Evolutionary conservation across 192 early-diverging fungal species (phyloP).

Genomic region (Coemansia reversa): DNA sequence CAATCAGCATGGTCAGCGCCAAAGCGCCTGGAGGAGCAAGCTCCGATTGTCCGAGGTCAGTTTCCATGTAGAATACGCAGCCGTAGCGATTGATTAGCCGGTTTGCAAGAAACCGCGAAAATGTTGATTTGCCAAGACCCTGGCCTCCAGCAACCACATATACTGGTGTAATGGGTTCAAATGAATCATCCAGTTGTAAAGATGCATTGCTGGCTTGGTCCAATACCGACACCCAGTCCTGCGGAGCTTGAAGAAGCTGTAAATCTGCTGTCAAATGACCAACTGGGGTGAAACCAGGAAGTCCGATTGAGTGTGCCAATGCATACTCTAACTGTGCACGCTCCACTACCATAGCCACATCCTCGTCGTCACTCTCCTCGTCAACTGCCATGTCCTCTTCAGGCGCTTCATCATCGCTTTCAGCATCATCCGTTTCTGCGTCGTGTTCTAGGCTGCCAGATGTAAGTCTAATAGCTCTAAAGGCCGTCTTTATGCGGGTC

Average conservation of each 20-base stretch:
- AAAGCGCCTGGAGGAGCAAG: conserved; percentile 79
- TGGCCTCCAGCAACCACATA: conserved; percentile 73
- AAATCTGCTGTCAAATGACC: conserved; percentile 24
- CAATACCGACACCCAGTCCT: conserved; percentile 36
- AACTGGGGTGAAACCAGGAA: conserved; percentile 26
- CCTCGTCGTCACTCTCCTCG: conserved; percentile 15
- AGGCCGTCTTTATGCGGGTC: conserved; percentile 4
- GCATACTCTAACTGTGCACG: conserved; percentile 12
- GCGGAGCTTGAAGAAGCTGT: conserved; percentile 40
- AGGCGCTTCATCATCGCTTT: background rate
- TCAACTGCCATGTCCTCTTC: conserved; percentile 1
- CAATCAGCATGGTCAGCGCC: conserved; percentile 68
- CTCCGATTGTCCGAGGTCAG: conserved; percentile 91
- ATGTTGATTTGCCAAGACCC: conserved; percentile 89
- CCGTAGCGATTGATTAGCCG: conserved; percentile 66
- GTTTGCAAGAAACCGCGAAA: conserved; percentile 76
- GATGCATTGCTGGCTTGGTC: conserved; percentile 24
- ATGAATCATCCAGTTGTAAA: conserved; percentile 31
- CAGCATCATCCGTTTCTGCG: background rate
- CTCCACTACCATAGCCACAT: conserved; percentile 7
- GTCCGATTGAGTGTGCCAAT: conserved; percentile 11
- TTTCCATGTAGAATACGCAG: conserved; percentile 81
- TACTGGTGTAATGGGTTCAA: conserved; percentile 52
- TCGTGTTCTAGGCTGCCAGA: background rate
- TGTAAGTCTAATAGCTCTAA: conserved; percentile 8